These are phyloP conservation scores for Infundibulicybe gibba DNA, from an alignment of 768 basidiomycete genomes.

Conservation along the genomic window DNA sequence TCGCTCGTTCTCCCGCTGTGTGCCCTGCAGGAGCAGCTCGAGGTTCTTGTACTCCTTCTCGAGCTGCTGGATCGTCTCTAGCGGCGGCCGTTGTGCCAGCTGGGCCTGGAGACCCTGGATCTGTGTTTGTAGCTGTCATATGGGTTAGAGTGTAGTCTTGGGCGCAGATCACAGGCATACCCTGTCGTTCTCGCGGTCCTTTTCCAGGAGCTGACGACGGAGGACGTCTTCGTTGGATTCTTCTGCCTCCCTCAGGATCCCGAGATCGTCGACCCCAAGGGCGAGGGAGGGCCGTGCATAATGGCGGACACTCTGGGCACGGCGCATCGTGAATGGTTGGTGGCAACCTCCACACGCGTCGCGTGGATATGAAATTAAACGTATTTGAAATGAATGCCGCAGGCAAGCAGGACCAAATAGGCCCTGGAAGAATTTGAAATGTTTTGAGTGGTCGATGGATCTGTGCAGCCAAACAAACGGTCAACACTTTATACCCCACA, in stretches of 20 bases:
- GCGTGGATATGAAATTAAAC: neutral
- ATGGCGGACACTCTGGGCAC: slow-evolving; percentile 60
- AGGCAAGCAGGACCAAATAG: too few relatives aligned
- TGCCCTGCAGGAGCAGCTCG: slow-evolving; percentile 73
- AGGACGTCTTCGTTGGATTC: slow-evolving; percentile 60
- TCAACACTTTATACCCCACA: slow-evolving; percentile 23
- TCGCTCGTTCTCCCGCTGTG: slow-evolving; percentile 82
- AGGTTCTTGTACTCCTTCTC: slow-evolving; percentile 74
- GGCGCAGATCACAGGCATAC: slow-evolving; percentile 24
- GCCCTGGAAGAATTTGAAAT: too few relatives aligned
- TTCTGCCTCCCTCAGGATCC: slow-evolving; percentile 53
- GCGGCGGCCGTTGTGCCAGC: slow-evolving; percentile 62
- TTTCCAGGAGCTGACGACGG: slow-evolving; percentile 61
- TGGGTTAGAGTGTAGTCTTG: neutral
- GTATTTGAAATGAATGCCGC: too few relatives aligned
- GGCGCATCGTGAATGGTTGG: slow-evolving; percentile 41
- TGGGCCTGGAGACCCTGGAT: slow-evolving; percentile 62
- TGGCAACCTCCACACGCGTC: neutral
- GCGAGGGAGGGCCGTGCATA: slow-evolving; percentile 49
- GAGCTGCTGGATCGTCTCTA: slow-evolving; percentile 61
- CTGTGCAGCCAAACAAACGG: neutral
- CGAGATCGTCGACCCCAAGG: slow-evolving; percentile 53
- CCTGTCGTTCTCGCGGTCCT: slow-evolving; percentile 69
- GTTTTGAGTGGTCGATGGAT: neutral
- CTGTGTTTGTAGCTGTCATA: slow-evolving; percentile 53